Evolutionary conservation across 805 yeast genomes (phyloP).

Genomic region (Zygoascus biomembranicola): DNA sequence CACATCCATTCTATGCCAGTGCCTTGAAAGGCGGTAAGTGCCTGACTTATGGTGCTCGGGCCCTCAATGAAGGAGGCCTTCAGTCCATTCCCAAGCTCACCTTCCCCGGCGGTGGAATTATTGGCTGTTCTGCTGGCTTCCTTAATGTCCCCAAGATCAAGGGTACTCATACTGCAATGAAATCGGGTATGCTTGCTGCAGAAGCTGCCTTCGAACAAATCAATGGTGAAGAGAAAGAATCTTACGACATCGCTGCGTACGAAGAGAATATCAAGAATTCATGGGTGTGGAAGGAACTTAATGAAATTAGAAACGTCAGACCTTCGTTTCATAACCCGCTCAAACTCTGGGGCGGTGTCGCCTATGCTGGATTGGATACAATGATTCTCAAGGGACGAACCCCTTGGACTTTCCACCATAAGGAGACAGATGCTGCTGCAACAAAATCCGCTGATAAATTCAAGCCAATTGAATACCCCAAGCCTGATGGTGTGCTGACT

Average conservation of each 20-base stretch:
- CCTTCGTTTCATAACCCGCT: slow-evolving; percentile 77
- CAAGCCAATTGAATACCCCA: slow-evolving; percentile 78
- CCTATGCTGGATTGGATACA: slow-evolving; percentile 78
- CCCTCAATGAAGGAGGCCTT: slow-evolving; percentile 93
- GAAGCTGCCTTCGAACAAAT: slow-evolving; percentile 60
- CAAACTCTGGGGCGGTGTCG: slow-evolving; percentile 76
- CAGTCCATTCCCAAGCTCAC: slow-evolving; percentile 85
- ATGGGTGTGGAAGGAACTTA: slow-evolving; percentile 80
- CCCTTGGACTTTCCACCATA: slow-evolving; percentile 80
- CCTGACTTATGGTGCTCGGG: slow-evolving; percentile 90
- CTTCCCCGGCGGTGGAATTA: slow-evolving; percentile 94
- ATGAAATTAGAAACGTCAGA: slow-evolving; percentile 80
- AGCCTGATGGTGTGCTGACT: slow-evolving; percentile 89
- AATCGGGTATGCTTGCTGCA: slow-evolving; percentile 92
- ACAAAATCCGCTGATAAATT: slow-evolving; percentile 62
- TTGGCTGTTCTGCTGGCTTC: slow-evolving; percentile 95
- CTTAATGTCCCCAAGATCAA: slow-evolving; percentile 96
- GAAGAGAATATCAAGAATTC: slow-evolving; percentile 61
- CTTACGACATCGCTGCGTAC: slow-evolving; percentile 37
- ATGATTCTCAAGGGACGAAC: slow-evolving; percentile 66
- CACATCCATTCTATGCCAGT: slow-evolving; percentile 72
- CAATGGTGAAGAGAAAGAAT: slow-evolving; percentile 30
- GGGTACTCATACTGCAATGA: slow-evolving; percentile 97
- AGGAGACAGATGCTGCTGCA: slow-evolving; percentile 58
- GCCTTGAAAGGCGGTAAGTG: slow-evolving; percentile 86